A percentile compares a stretch with the other conserved stretches of the same genome.
phyloP scores from a whole-genome alignment of 2,329 filamentous ascomycete species.

The Aspergillus udagawae region DNA sequence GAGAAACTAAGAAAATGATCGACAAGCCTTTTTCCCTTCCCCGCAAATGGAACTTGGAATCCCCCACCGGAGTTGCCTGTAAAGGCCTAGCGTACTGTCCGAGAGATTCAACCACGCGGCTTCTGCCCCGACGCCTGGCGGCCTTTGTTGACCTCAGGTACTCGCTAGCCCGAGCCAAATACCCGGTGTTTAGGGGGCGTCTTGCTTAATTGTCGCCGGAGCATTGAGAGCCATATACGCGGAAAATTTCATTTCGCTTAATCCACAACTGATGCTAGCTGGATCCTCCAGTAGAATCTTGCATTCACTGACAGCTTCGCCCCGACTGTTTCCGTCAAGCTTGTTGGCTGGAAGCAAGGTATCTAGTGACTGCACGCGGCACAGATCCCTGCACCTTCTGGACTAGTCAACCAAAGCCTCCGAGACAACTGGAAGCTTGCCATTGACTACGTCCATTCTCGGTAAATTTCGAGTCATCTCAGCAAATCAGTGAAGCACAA shows the following conservation, averaged over 20 bases:
- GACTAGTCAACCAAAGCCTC: neutral
- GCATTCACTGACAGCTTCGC: neutral
- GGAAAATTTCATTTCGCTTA: neutral
- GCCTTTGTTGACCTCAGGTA: neutral
- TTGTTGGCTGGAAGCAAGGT: neutral
- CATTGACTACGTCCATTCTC: constrained; percentile 17
- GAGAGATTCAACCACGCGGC: neutral
- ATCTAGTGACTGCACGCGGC: neutral
- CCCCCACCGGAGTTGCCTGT: constrained; percentile 28
- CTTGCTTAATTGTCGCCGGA: neutral
- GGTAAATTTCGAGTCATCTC: constrained; percentile 12
- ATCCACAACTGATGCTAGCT: neutral
- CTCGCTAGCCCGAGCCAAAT: neutral
- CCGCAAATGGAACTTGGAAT: constrained; percentile 7
- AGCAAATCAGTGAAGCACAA: constrained; percentile 15
- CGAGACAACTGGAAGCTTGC: constrained; percentile 9
- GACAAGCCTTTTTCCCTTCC: constrained; percentile 7
- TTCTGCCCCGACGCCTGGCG: neutral
- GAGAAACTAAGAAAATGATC: constrained; percentile 4
- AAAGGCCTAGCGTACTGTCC: constrained; percentile 6
- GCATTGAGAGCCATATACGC: neutral
- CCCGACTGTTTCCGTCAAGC: neutral
- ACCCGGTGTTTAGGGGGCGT: neutral
- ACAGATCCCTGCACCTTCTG: neutral
- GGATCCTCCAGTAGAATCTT: neutral